Evolutionary conservation across 495 filamentous ascomycete genomes (phyloP).

Genomic region (Penicillium soppii): DNA sequence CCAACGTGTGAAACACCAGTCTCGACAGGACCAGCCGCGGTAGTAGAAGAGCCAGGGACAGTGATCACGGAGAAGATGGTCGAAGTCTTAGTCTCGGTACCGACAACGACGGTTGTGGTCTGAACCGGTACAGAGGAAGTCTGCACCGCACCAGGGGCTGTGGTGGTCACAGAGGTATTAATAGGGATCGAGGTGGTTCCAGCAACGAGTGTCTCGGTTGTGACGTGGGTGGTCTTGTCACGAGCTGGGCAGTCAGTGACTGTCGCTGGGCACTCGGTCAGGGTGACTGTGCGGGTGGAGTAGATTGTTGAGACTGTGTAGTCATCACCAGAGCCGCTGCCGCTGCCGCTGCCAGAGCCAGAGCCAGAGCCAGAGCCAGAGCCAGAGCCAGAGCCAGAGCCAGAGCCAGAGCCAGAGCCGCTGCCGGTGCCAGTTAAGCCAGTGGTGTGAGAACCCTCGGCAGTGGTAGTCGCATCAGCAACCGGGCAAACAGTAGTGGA

Average conservation of each 20-base stretch:
- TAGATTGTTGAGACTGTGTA: constrained; percentile 16
- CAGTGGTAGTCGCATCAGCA: constrained; percentile 8
- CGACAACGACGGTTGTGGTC: constrained; percentile 17
- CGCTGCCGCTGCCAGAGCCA: not conserved
- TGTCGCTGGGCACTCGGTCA: constrained; percentile 21
- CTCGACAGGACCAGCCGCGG: not conserved
- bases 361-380: not conserved
- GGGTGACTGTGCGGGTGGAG: constrained; percentile 15
- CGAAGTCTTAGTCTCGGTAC: constrained; percentile 15
- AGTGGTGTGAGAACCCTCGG: constrained; percentile 3
- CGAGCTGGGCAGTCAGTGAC: constrained; percentile 23
- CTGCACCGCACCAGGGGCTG: not conserved
- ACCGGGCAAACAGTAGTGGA: constrained; percentile 32
- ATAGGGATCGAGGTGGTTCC: constrained; percentile 9
- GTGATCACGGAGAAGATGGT: constrained; percentile 13
- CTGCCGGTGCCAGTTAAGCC: constrained; percentile 1
- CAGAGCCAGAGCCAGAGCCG: not conserved
- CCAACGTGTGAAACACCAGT: constrained; percentile 1
- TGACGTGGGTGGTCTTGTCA: constrained; percentile 16
- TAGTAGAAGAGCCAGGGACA: not conserved
- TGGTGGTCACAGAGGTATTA: not conserved
- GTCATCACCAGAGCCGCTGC: not conserved
- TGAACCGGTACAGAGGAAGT: not conserved
- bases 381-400: not conserved
- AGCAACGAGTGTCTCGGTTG: constrained; percentile 20